Base-by-base conservation (phyloP, 352 stramenopile species). In the Globisporangium megalacanthum region DNA sequence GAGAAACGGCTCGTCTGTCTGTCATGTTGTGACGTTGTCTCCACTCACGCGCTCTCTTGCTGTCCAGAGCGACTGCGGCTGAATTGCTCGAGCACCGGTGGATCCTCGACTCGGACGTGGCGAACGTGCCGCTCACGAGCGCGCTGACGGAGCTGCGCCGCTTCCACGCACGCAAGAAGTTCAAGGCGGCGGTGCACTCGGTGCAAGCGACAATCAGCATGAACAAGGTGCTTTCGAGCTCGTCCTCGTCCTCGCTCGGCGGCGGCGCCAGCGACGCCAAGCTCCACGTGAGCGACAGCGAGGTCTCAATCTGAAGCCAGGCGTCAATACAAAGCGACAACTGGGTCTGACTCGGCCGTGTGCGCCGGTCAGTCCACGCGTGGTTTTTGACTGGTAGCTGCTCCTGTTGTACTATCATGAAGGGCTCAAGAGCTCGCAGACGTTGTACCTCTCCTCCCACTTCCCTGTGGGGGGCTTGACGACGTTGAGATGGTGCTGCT, bases 91-190 rank as follows among this genome's bases (percentile, higher is more conserved):
- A 88, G 49, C 80, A 94, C 66, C 71, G 72, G 37, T 94, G 83
- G 83, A 88, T 94, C 66, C 72, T 70, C 10, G 82, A 79, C 58
- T 59, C 49, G 19, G 72, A 92, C n/a, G 70, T 92, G 11, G 77
- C 79, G 10, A 88, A 65, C 20, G 82, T 92, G 52, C 84, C 78
- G 57, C 65, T 94, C 14, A 87, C 75, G 41, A 92, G 75, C 47
- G 80, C 84, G 9, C 61, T 94, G 52, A 87, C 73, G 9, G 77
- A 94, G 48, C 61, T 94, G 66, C 77, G 83, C 58, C 79, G 77
- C 48, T 92, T 94, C 66, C 79, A 94, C 62, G 79, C 83, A 50
- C 70, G 79, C 48, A 86, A 86, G 64, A 91, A 90, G 58, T 94
- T 92, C 67, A 88, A 88, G 66, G 82, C 84, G 17, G 84, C 84